Percentiles rank a stretch among this genome's conserved stretches.
These are phyloP conservation scores for Cadophora gregata DNA, from an alignment of 2,329 filamentous ascomycete species.

Conservation along the genomic window DNA sequence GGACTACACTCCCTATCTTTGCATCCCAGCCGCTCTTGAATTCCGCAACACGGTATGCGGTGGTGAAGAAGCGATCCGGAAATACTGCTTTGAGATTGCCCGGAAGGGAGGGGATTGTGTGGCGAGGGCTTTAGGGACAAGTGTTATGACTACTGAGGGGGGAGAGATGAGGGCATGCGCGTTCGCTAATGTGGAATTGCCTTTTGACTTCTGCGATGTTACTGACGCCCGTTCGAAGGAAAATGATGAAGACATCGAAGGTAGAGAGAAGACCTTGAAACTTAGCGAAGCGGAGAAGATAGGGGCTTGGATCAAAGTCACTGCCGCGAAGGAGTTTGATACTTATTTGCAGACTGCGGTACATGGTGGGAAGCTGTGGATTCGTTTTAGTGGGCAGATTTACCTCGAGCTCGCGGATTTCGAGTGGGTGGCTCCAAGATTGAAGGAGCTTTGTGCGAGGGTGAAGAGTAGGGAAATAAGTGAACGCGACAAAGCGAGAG, in stretches of 20 bases:
- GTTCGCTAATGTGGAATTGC: conserved; percentile 77
- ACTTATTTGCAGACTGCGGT: conserved; percentile 71
- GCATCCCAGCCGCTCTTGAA: conserved; percentile 72
- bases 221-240: not conserved
- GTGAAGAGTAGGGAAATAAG: conserved; percentile 48
- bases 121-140: conserved; percentile 69
- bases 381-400: conserved; percentile 78
- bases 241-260: conserved; percentile 19
- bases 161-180: conserved; percentile 67
- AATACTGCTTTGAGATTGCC: conserved; percentile 68
- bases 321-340: conserved; percentile 58
- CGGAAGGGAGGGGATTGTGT: conserved; percentile 64
- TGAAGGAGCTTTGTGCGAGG: conserved; percentile 55
- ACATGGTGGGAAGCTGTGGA: conserved; percentile 65
- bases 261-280: conserved; percentile 42
- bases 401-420: conserved; percentile 83
- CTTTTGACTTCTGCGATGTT: conserved; percentile 51
- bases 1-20: conserved; percentile 75
- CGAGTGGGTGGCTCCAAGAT: conserved; percentile 62
- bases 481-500: not conserved
- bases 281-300: conserved; percentile 62
- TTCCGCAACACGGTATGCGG: conserved; percentile 73
- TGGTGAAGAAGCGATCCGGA: conserved; percentile 72
- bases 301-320: conserved; percentile 50
- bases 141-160: conserved; percentile 69